Conservation (phyloP, 371 early-diverging fungal species). For the Mucor saturninus region DNA sequence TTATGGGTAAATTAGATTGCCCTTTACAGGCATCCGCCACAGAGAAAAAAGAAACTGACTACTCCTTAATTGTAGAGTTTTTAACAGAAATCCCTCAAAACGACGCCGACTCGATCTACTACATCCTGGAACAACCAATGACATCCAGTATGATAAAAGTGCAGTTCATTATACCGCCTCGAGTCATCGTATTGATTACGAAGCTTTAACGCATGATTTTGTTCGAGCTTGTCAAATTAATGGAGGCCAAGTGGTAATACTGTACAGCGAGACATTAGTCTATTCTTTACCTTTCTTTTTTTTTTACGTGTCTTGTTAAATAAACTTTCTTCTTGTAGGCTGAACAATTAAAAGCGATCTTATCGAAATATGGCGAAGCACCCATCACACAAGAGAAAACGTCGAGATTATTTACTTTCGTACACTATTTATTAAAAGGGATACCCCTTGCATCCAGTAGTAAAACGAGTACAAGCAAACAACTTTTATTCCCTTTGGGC, state of each 20-base stretch:
- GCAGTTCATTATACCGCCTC: constrained; percentile 31
- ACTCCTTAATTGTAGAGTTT: constrained; percentile 22
- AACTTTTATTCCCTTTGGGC: constrained; percentile 36
- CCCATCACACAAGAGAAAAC: constrained; percentile 47
- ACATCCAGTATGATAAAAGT: constrained; percentile 27
- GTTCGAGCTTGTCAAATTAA: constrained; percentile 41
- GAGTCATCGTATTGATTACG: constrained; percentile 39
- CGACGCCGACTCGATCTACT: constrained; percentile 43
- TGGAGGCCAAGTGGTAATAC: constrained; percentile 26
- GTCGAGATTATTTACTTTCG: constrained; percentile 43
- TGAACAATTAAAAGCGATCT: constrained; percentile 47
- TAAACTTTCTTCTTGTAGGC: constrained; percentile 20
- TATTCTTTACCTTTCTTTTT: not conserved
- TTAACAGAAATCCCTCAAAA: constrained; percentile 43
- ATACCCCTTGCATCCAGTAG: constrained; percentile 30
- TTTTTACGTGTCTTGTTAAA: not conserved
- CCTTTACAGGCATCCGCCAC: not conserved
- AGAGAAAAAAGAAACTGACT: not conserved
- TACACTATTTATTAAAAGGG: constrained; percentile 40
- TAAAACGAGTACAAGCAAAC: not conserved
- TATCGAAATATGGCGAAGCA: constrained; percentile 49
- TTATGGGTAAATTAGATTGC: constrained; percentile 26
- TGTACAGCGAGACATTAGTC: no score
- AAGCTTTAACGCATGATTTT: constrained; percentile 42
- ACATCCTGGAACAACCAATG: constrained; percentile 35